phyloP scores from a whole-genome alignment of 2,329 filamentous ascomycete genomes.

The Helotiales sp. region DNA sequence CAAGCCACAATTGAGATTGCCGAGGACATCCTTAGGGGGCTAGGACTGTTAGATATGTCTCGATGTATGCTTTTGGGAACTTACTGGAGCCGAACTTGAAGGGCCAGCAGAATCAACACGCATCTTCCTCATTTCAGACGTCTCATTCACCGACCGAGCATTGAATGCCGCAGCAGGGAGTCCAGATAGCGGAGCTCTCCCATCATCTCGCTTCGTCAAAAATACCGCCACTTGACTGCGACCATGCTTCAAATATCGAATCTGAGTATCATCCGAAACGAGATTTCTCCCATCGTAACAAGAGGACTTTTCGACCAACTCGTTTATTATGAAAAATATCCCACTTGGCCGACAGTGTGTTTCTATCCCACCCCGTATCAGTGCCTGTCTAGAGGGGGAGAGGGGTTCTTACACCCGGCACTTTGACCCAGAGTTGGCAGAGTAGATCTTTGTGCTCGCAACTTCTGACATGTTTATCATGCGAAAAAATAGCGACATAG shows the following conservation, averaged over 20 bases:
- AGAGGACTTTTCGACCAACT: neutral
- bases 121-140: neutral
- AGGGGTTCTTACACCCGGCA: slow-evolving; percentile 15
- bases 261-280: slow-evolving; percentile 6
- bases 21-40: neutral
- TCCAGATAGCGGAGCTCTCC: neutral
- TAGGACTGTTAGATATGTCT: neutral
- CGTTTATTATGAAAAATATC: slow-evolving; percentile 9
- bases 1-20: neutral
- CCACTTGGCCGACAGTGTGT: slow-evolving; percentile 18
- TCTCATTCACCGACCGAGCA: neutral
- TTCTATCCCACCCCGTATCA: slow-evolving; percentile 9
- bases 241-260: slow-evolving; percentile 10
- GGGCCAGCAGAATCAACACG: neutral
- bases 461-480: slow-evolving; percentile 8
- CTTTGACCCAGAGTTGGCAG: slow-evolving; percentile 26
- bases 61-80: neutral
- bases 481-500: slow-evolving; percentile 23
- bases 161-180: neutral
- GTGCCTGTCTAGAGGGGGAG: neutral
- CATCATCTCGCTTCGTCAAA: slow-evolving; percentile 24
- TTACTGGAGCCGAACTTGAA: neutral
- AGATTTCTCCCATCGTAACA: slow-evolving; percentile 3
- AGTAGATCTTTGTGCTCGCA: slow-evolving; percentile 23
- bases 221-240: slow-evolving; percentile 19